Evolutionary conservation across 2,329 filamentous ascomycete species (phyloP).

Genomic region (Trichoderma aggressivum): DNA sequence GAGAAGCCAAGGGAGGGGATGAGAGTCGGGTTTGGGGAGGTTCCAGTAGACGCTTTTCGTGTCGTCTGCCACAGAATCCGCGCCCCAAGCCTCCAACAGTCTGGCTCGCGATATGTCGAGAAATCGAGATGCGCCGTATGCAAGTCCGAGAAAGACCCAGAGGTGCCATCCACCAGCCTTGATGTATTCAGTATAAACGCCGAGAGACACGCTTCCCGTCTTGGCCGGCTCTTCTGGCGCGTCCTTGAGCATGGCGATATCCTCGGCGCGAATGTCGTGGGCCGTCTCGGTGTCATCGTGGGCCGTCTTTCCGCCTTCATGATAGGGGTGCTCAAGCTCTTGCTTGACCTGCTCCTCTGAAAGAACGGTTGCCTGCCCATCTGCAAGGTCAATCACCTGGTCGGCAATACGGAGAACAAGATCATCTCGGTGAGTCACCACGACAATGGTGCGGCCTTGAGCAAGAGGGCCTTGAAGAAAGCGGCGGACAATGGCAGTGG

Average conservation of each 20-base stretch:
- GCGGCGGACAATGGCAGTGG: conserved; percentile 58
- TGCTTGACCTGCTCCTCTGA: conserved; percentile 43
- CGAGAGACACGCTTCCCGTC: conserved; percentile 68
- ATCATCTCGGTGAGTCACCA: conserved; percentile 78
- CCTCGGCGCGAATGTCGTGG: conserved; percentile 33
- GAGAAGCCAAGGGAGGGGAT: conserved; percentile 72
- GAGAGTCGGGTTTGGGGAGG: conserved; percentile 59
- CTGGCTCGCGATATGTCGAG: conserved; percentile 66
- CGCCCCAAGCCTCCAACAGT: conserved; percentile 85
- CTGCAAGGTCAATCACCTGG: conserved; percentile 67
- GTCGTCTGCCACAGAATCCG: conserved; percentile 40
- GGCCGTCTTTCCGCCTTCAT: conserved; percentile 23
- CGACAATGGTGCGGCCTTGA: conserved; percentile 66
- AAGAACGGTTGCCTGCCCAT: conserved; percentile 54
- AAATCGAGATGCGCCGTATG: conserved; percentile 62
- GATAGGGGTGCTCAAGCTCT: conserved; percentile 38
- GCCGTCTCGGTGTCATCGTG: conserved; percentile 25
- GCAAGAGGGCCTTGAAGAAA: conserved; percentile 58
- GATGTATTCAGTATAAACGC: conserved; percentile 82
- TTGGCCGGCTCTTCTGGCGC: conserved; percentile 34
- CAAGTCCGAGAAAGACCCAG: conserved; percentile 64
- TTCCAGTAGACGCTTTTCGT: conserved; percentile 25
- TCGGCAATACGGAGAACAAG: conserved; percentile 69
- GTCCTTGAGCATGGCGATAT: conserved; percentile 23
- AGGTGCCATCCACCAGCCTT: conserved; percentile 72